These are phyloP conservation scores for Juglanconis oblonga DNA, from an alignment of 2,329 filamentous ascomycete genomes.

Conservation along the genomic window DNA sequence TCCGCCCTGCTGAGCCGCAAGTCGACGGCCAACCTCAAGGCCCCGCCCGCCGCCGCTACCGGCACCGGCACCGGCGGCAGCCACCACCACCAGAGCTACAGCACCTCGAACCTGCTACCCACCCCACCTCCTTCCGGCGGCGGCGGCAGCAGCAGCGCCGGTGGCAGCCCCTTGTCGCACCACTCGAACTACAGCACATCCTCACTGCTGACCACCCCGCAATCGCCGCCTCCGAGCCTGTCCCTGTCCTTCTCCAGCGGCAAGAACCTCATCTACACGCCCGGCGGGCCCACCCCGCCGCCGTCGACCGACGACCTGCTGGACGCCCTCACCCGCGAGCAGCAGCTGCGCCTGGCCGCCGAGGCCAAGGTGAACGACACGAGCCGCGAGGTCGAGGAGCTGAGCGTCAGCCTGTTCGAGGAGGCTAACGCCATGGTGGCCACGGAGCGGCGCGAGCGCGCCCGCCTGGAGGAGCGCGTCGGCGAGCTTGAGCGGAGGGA, in stretches of 20 bases:
- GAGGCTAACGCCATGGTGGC: slow-evolving; percentile 89
- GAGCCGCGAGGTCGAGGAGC: slow-evolving; percentile 72
- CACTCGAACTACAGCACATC: slow-evolving; percentile 21
- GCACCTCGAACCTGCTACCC: slow-evolving; percentile 11
- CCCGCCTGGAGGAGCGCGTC: slow-evolving; percentile 68
- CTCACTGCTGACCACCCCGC: slow-evolving; percentile 1
- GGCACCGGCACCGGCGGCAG: no score
- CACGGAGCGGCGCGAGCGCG: slow-evolving; percentile 66
- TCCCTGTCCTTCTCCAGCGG: slow-evolving; percentile 15
- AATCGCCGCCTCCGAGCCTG: slow-evolving; percentile 1
- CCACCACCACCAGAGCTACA: slow-evolving; percentile 26
- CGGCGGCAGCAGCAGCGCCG: slow-evolving; percentile 11
- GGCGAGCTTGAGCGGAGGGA: slow-evolving; percentile 68
- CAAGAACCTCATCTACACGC: slow-evolving; percentile 6
- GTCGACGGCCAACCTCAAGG: slow-evolving; percentile 24
- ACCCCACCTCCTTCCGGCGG: slow-evolving; percentile 43
- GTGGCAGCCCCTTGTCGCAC: slow-evolving; percentile 1
- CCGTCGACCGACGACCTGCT: slow-evolving; percentile 50
- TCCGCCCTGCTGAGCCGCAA: slow-evolving; percentile 29
- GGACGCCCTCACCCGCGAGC: slow-evolving; percentile 63
- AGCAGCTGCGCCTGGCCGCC: slow-evolving; percentile 63
- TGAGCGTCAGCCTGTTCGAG: slow-evolving; percentile 72
- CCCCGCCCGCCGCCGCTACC: slow-evolving; percentile 26
- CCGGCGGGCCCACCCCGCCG: slow-evolving; percentile 13
- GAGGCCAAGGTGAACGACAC: slow-evolving; percentile 66